These are phyloP conservation scores for Trypanosomatidae sp. DNA, from an alignment of 208 protist genomes.

Conservation along the genomic window DNA sequence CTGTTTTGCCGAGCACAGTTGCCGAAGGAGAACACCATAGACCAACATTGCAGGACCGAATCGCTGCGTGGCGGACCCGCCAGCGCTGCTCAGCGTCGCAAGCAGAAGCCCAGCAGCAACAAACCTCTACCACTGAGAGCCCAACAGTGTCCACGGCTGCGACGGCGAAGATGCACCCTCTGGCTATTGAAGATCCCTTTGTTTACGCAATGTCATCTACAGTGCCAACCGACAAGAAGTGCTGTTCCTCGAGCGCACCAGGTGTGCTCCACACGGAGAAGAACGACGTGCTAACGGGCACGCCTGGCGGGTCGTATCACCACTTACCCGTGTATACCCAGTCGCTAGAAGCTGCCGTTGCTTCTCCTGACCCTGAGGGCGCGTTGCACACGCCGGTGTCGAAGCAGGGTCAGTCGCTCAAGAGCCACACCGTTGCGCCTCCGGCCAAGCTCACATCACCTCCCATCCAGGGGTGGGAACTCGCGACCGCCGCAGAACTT, in stretches of 20 bases:
- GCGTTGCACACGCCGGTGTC: background rate
- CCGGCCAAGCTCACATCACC: background rate
- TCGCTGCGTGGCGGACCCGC: conserved; percentile 52
- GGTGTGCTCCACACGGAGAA: background rate
- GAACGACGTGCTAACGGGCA: background rate
- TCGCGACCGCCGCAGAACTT: conserved; percentile 8
- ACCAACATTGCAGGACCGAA: conserved; percentile 29
- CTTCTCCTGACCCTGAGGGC: background rate
- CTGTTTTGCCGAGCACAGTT: background rate
- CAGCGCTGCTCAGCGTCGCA: conserved; percentile 4
- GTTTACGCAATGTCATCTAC: background rate
- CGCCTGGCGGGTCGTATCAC: background rate
- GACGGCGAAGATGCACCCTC: background rate
- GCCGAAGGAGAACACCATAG: background rate
- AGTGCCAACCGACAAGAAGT: background rate
- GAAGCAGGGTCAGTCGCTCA: background rate
- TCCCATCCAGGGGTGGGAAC: conserved; percentile 7
- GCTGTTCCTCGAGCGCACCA: background rate
- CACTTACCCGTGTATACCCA: background rate
- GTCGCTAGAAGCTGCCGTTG: background rate
- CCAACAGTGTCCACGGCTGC: background rate
- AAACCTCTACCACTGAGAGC: background rate
- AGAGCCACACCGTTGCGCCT: background rate
- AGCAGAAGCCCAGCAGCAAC: background rate
- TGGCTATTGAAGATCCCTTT: background rate